Evolutionary conservation across 2,329 filamentous ascomycete genomes (phyloP).

Genomic region (Plenodomus lindquistii): DNA sequence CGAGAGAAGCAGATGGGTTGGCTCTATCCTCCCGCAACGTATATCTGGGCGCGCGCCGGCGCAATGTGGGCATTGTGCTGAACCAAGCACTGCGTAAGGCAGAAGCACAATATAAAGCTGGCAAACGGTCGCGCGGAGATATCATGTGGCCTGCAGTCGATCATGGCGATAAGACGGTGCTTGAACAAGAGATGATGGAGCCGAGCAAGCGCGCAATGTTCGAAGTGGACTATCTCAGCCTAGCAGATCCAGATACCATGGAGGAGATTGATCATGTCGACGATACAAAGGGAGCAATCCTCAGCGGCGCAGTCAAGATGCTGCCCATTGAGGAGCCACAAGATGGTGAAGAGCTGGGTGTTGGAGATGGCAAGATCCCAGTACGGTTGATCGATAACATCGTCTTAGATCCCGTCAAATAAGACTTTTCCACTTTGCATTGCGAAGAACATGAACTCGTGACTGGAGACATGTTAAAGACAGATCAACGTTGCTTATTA

Average conservation of each 20-base stretch:
- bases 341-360: slow-evolving; percentile 69
- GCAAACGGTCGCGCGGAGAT: slow-evolving; percentile 60
- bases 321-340: slow-evolving; percentile 72
- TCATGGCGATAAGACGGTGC: slow-evolving; percentile 59
- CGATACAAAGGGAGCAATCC: slow-evolving; percentile 70
- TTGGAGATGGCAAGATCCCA: slow-evolving; percentile 72
- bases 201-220: slow-evolving; percentile 69
- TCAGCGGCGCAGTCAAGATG: slow-evolving; percentile 93
- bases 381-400: slow-evolving; percentile 96
- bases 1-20: slow-evolving; percentile 77
- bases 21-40: slow-evolving; percentile 93
- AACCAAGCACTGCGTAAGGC: slow-evolving; percentile 70
- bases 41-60: slow-evolving; percentile 78
- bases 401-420: slow-evolving; percentile 52
- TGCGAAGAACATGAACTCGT: no score
- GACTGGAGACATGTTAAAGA: no score
- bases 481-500: no score
- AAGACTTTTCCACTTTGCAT: background rate
- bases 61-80: slow-evolving; percentile 73
- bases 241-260: slow-evolving; percentile 83
- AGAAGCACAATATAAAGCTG: slow-evolving; percentile 65
- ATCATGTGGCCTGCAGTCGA: slow-evolving; percentile 73
- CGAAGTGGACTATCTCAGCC: slow-evolving; percentile 88
- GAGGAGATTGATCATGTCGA: slow-evolving; percentile 77
- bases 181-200: slow-evolving; percentile 64